phyloP scores from a whole-genome alignment of 139 green algal species.

The Raphidocelis subcapitata region DNA sequence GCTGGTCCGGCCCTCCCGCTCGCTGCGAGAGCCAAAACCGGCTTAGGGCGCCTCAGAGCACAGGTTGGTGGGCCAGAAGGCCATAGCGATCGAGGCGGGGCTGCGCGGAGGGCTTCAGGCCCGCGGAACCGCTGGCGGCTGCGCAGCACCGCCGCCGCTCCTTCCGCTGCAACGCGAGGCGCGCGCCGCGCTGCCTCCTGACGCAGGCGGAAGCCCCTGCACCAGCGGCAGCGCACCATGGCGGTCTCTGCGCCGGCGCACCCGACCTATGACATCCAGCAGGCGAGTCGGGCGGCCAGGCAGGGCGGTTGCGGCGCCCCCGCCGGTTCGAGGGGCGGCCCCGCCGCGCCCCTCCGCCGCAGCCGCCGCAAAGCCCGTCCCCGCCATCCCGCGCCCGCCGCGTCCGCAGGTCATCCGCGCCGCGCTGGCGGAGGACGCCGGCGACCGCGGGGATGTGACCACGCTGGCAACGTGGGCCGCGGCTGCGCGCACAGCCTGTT shows the following conservation, averaged over 20 bases:
- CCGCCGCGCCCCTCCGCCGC: background rate
- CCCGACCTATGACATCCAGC: slow-evolving; percentile 25
- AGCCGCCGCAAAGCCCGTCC: background rate
- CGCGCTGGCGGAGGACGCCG: slow-evolving; percentile 78
- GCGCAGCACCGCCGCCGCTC: no score
- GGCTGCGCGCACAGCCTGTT: background rate
- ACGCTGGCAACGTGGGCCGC: slow-evolving; percentile 79
- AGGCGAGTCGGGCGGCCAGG: background rate
- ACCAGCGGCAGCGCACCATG: background rate
- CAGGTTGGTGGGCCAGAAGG: no score
- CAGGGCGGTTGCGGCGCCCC: background rate
- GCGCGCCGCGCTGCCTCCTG: no score
- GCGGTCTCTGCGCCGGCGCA: background rate
- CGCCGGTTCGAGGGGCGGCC: no score
- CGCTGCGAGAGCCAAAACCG: no score
- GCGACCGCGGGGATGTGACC: slow-evolving; percentile 85
- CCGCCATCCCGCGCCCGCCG: background rate
- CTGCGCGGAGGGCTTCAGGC: no score
- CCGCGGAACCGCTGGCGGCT: no score
- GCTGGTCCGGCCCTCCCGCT: no score
- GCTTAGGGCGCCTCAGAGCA: no score
- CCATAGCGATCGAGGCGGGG: no score
- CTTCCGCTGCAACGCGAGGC: no score
- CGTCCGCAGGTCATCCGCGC: slow-evolving; percentile 36
- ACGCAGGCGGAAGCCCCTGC: no score